Base-by-base conservation (phyloP, 257 asterid genomes). In the Solanum virginianum region DNA sequence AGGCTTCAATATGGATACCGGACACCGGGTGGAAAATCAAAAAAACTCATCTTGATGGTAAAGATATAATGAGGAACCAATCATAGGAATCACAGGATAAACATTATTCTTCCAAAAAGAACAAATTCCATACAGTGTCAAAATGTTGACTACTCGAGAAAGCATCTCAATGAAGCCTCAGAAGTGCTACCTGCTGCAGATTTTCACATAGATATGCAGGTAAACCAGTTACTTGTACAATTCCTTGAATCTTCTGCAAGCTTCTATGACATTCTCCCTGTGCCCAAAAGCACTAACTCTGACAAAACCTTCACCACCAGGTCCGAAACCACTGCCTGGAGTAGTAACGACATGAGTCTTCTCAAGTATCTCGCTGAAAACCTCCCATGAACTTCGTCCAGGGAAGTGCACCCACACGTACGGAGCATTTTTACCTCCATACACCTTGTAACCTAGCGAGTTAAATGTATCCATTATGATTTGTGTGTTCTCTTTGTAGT, bases 281-380 rank as follows among this genome's bases (percentile, higher is more conserved):
- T 95, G 97, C 43, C 98, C 99, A 41, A 96, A 96, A 57, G 99
- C 97, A 74, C 98, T 95, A 53, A 96, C 98, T 88, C 99, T 86
- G 49, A 96, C 89, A 63, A 96, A 96, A 65, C 99, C 97, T 91
- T 96, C 98, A 22, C 99, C 99, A 12, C 91, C 98, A 43, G 99
- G 98, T 85, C 99, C 99, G 32, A 96, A 96, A 26, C 99, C 99
- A 80, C 98, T 96, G 55, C 98, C 98, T 5, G 99, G 99, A 66
- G 99, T 95, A 66, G 96, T 94, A 43, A 95, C 99, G 17, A 95
- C 96, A 57, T 97, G 96, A 55, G 98, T 97, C 92, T 95, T 97
- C 92, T 95, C 98, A 56, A 97, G 97, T 82, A 97, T 93, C 91
- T 95, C 97, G 13, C 92, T 71, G 83, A 95, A 97, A 84, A 95